Conservation (phyloP, 2,329 filamentous ascomycete genomes). For the Neonectria neomacrospora region DNA sequence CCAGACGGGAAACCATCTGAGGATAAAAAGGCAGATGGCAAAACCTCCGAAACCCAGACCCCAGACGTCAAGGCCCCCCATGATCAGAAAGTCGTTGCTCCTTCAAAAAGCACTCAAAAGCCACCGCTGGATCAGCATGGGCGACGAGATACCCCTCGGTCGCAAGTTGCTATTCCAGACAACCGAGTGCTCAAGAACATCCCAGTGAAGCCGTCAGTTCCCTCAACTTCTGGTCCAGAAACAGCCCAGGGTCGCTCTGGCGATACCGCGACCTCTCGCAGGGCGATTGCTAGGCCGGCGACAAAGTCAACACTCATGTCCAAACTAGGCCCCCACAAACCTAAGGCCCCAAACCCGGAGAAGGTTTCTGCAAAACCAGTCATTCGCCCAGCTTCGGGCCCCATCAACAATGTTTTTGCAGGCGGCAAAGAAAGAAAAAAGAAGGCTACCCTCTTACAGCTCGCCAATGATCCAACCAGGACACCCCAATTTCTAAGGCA, state of each 20-base stretch:
- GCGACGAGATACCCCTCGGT: background rate
- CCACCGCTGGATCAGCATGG: background rate
- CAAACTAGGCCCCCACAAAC: constrained; percentile 16
- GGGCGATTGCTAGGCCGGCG: background rate
- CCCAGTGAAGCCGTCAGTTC: background rate
- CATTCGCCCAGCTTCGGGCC: constrained; percentile 20
- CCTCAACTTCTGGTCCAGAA: constrained; percentile 3
- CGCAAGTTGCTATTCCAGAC: background rate
- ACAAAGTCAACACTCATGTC: constrained; percentile 9
- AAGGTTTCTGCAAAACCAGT: constrained; percentile 15
- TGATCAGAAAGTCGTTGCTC: background rate
- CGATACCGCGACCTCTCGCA: background rate
- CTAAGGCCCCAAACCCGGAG: constrained; percentile 11
- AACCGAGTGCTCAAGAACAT: background rate
- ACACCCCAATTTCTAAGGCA: constrained; percentile 53
- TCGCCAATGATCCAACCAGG: constrained; percentile 55
- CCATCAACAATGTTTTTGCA: constrained; percentile 57
- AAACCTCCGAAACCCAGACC: background rate
- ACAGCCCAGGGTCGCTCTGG: constrained; percentile 1
- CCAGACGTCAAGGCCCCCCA: background rate
- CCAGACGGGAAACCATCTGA: background rate
- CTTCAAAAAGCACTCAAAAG: background rate
- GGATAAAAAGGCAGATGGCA: background rate
- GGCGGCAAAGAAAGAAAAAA: constrained; percentile 54
- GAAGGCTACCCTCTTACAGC: constrained; percentile 51